Evolutionary conservation across 495 filamentous ascomycete species (phyloP), one percentile per base, ranked within the genome.

Genomic region (Rhizodiscina lignyota): DNA sequence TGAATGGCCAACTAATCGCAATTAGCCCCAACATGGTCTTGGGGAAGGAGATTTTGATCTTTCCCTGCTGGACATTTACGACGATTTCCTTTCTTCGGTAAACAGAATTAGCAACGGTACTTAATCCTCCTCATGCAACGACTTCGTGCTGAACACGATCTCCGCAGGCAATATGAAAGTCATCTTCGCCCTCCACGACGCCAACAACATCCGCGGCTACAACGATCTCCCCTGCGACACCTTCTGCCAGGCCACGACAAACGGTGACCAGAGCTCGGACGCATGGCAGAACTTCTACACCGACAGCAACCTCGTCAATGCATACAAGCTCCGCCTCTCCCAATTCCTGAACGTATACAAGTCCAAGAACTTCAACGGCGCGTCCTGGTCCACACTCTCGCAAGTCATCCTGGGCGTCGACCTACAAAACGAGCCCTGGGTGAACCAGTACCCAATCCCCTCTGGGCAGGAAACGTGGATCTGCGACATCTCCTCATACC

Each of bases 261-360:
- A n/a, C n/a, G n/a, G n/a, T n/a, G n/a, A n/a, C n/a, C n/a, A n/a
- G 13, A 17, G 44, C 8, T 21, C 39, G 18, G 41, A 30, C 5
- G 37, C 41, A 10, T 48, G 41, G 16, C 38, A 44, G 3, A 41
- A 48, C 38, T 48, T 48, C 29, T 48, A 48, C 38, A 47, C 36
- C n/a, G n/a, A n/a, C n/a, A n/a, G n/a, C 32, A 36, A 30, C 27
- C 17, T 19, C 16, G 29, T 37, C 3, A 34, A 38, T 48, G 30
- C 4, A 1, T 48, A 48, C 28, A 48, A 44, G 36, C 35, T 29
- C 12, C 45, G 41, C 10, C 26, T 48, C 2, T 18, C 24, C 22
- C 28, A 35, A 1, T 32, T 48, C 8, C 44, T 48, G 35, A 41
- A 23, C 8, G 24, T 41, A 21, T 48, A 48, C 29, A 18, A 29